These are phyloP conservation scores for Kodamaea plutei DNA, from an alignment of 1,139 yeast genomes.

Conservation along the genomic window DNA sequence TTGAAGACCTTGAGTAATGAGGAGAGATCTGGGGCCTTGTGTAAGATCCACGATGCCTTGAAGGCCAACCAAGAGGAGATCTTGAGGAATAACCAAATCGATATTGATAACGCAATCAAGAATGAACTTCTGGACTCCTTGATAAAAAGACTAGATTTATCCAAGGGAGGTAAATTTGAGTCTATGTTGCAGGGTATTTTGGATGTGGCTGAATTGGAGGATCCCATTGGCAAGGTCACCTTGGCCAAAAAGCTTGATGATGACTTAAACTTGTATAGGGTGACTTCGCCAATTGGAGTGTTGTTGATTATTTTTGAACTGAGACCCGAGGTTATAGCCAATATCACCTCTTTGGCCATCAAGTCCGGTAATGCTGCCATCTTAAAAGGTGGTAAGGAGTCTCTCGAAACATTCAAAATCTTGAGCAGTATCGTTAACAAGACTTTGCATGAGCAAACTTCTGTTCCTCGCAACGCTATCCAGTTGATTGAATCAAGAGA, in stretches of 20 bases:
- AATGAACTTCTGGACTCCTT: constrained; percentile 63
- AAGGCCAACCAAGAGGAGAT: constrained; percentile 55
- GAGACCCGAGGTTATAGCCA: constrained; percentile 97
- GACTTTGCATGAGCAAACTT: constrained; percentile 53
- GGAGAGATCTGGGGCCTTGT: constrained; percentile 69
- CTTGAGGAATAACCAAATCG: constrained; percentile 67
- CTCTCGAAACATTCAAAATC: constrained; percentile 74
- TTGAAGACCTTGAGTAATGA: constrained; percentile 74
- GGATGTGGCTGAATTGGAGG: constrained; percentile 84
- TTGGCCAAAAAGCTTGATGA: constrained; percentile 84
- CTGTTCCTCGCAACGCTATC: constrained; percentile 74
- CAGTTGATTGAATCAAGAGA: constrained; percentile 86
- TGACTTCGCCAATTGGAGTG: constrained; percentile 94
- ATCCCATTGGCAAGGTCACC: constrained; percentile 85
- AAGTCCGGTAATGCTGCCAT: constrained; percentile 96
- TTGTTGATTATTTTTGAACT: constrained; percentile 90
- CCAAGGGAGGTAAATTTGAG: constrained; percentile 80
- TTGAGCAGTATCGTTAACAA: constrained; percentile 70
- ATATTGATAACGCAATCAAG: constrained; percentile 63
- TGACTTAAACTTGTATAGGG: constrained; percentile 72
- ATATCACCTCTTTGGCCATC: constrained; percentile 90
- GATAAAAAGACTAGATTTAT: constrained; percentile 77
- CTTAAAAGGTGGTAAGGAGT: constrained; percentile 95
- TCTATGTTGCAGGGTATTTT: constrained; percentile 91
- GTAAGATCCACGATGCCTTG: constrained; percentile 67